phyloP scores from a whole-genome alignment of 257 asterid genomes.

The Solanum piurae region DNA sequence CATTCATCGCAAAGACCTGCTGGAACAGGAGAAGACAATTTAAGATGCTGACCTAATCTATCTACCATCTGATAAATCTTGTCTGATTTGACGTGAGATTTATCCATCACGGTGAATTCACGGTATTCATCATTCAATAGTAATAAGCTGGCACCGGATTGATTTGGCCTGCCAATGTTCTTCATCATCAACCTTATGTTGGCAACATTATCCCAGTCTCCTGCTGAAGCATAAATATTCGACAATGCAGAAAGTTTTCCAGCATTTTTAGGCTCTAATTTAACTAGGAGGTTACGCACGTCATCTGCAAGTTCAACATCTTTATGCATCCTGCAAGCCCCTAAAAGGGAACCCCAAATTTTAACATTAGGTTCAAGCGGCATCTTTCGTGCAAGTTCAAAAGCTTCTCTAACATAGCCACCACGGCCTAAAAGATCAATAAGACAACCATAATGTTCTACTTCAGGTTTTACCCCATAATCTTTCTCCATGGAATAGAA shows the following conservation, averaged over 20 bases:
- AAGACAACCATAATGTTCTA: constrained; percentile 75
- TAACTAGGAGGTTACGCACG: constrained; percentile 29
- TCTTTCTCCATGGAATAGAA: constrained; percentile 56
- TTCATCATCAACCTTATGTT: constrained; percentile 43
- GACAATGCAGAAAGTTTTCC: constrained; percentile 43
- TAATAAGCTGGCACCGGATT: constrained; percentile 49
- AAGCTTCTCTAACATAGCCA: constrained; percentile 61
- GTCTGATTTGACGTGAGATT: constrained; percentile 47
- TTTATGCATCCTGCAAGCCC: constrained; percentile 64
- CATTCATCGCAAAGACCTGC: background rate
- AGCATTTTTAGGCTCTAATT: constrained; percentile 31
- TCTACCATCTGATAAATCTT: constrained; percentile 40
- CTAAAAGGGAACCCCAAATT: constrained; percentile 69
- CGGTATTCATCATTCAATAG: constrained; percentile 41
- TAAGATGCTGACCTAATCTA: constrained; percentile 45
- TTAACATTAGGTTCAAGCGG: constrained; percentile 66
- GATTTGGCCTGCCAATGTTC: constrained; percentile 21
- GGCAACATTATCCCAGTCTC: constrained; percentile 60
- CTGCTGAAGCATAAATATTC: constrained; percentile 44
- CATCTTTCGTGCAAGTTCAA: constrained; percentile 47
- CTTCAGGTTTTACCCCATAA: constrained; percentile 40
- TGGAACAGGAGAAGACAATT: constrained; percentile 21
- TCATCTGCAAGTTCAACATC: constrained; percentile 37
- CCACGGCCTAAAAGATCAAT: constrained; percentile 79
- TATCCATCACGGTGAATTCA: constrained; percentile 62